Conservation (phyloP, 345 rosid genomes). For the Lumnitzera racemosa region DNA sequence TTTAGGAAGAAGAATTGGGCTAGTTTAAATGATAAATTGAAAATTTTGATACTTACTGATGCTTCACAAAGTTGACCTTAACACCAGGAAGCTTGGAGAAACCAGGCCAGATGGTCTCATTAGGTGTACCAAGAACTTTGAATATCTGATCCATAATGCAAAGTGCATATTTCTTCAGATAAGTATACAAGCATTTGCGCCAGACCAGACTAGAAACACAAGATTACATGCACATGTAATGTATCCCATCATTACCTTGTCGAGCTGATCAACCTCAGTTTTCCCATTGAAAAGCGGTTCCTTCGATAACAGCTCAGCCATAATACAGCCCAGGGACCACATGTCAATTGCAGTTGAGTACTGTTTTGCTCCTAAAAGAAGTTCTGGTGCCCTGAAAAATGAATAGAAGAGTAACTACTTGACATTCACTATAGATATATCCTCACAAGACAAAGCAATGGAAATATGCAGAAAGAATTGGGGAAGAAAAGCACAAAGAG, state of each 20-base stretch:
- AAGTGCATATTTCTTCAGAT: not conserved
- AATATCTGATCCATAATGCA: conserved; percentile 50
- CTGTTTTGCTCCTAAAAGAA: conserved; percentile 84
- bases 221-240: not conserved
- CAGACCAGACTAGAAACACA: not conserved
- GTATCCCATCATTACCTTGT: conserved; percentile 47
- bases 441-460: no score
- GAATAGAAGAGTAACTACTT: conserved; percentile 1
- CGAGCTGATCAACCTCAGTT: conserved; percentile 94
- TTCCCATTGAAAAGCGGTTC: conserved; percentile 91
- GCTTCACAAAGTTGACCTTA: conserved; percentile 97
- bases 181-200: not conserved
- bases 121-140: conserved; percentile 85
- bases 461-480: no score
- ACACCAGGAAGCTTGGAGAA: conserved; percentile 92
- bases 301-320: conserved; percentile 90
- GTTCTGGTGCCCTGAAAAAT: conserved; percentile 92
- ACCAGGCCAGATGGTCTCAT: conserved; percentile 96
- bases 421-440: not conserved
- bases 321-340: conserved; percentile 99
- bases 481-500: no score
- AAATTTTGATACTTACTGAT: conserved; percentile 62
- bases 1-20: conserved; percentile 19
- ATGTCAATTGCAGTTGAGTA: conserved; percentile 99
- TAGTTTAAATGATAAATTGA: conserved; percentile 11